phyloP scores from a whole-genome alignment of 2,329 filamentous ascomycete genomes.

The Hymenoscyphus occultus region DNA sequence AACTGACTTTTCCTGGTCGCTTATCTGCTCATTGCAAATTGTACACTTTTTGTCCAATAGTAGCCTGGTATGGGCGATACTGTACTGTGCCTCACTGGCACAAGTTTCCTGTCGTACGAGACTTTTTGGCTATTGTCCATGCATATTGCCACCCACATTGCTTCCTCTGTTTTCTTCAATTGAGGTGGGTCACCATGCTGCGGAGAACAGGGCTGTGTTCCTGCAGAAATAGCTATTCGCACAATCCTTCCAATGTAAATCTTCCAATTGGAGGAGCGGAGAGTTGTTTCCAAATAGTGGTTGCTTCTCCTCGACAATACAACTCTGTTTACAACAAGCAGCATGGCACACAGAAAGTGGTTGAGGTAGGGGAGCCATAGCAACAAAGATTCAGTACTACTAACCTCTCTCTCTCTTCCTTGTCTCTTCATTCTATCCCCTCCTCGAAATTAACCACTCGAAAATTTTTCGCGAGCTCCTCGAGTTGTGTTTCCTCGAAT shows the following conservation, averaged over 20 bases:
- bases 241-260: background rate
- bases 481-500: background rate
- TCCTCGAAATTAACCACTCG: background rate
- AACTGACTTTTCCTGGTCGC: background rate
- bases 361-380: background rate
- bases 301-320: background rate
- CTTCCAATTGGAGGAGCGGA: background rate
- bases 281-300: background rate
- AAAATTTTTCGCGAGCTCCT: background rate
- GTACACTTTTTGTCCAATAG: background rate
- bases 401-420: background rate
- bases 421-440: background rate
- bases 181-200: background rate
- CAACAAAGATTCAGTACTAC: background rate
- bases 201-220: background rate
- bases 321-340: background rate
- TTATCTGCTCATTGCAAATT: background rate
- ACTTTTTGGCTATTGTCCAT: background rate
- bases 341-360: background rate
- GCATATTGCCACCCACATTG: background rate
- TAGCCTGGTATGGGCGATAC: background rate
- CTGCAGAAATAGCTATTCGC: background rate
- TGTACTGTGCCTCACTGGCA: background rate
- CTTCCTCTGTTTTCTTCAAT: constrained; percentile 1
- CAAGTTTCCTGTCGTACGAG: background rate